phyloP scores from a whole-genome alignment of 495 filamentous ascomycete genomes.

The Penicillium pancosmium region DNA sequence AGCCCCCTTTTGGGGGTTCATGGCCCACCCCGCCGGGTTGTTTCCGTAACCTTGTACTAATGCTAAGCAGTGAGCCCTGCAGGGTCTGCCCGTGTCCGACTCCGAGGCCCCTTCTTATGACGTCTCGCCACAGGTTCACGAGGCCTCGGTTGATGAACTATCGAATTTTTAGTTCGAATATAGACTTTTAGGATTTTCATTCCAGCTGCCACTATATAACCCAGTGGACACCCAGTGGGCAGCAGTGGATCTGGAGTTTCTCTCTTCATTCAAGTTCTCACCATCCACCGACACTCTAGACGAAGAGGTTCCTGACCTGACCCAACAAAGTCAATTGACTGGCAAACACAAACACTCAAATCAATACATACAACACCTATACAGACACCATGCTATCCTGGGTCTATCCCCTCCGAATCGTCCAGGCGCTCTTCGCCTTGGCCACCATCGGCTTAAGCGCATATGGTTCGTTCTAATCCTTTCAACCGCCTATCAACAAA shows the following conservation, averaged over 20 bases:
- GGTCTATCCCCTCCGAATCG: conserved; percentile 56
- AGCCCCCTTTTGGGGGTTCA: conserved; percentile 12
- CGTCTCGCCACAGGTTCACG: conserved; percentile 12
- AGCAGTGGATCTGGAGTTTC: conserved; percentile 18
- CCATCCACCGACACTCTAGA: neutral
- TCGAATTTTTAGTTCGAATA: conserved; percentile 3
- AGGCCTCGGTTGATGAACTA: conserved; percentile 13
- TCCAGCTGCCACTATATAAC: conserved; percentile 12
- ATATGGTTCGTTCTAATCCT: conserved; percentile 53
- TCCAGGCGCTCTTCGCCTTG: conserved; percentile 61
- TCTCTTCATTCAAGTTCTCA: neutral
- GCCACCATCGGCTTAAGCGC: conserved; percentile 65
- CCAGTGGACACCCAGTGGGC: conserved; percentile 12
- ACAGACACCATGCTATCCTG: conserved; percentile 26
- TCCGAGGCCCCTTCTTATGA: conserved; percentile 14
- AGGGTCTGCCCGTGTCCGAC: conserved; percentile 9
- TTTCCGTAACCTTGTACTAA: conserved; percentile 7
- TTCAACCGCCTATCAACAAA: neutral
- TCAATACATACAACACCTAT: neutral
- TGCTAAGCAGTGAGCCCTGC: conserved; percentile 2
- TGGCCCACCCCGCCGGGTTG: conserved; percentile 17
- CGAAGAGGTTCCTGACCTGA: neutral
- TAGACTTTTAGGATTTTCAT: neutral
- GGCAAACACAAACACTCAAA: neutral
- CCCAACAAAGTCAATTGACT: neutral